Evolutionary conservation across 73 alveolate genomes (phyloP).

Genomic region (Loxodes magnus): DNA sequence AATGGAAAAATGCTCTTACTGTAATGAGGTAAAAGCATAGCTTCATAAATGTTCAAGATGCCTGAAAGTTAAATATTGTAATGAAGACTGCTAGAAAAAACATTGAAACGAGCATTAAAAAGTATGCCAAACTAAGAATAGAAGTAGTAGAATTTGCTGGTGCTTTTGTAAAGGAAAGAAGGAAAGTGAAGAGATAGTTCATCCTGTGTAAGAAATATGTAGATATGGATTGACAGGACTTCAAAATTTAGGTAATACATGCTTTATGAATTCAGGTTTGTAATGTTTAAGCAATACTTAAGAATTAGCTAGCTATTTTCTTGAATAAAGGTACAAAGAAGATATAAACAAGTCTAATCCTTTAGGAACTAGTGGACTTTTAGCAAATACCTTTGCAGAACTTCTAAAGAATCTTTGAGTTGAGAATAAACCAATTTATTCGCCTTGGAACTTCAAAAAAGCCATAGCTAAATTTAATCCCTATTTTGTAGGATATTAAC

Average conservation of each 20-base stretch:
- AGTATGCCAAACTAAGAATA: conserved; percentile 3
- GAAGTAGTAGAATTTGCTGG: conserved; percentile 11
- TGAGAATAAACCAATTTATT: conserved; percentile 15
- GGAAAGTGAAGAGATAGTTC: conserved; percentile 5
- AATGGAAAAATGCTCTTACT: neutral
- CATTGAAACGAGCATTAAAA: conserved; percentile 25
- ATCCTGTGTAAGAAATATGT: conserved; percentile 6
- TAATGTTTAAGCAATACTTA: conserved; percentile 16
- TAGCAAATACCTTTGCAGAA: conserved; percentile 46
- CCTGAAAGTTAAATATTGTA: conserved; percentile 25
- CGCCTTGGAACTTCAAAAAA: conserved; percentile 48
- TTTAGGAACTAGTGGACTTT: conserved; percentile 77
- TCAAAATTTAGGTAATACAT: conserved; percentile 86
- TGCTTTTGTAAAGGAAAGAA: neutral
- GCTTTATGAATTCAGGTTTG: conserved; percentile 23
- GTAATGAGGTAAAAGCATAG: neutral
- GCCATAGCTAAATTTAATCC: conserved; percentile 23
- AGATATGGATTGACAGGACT: conserved; percentile 63
- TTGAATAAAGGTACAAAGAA: conserved; percentile 2
- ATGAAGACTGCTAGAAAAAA: conserved; percentile 10
- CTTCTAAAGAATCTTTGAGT: conserved; percentile 36
- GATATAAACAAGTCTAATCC: conserved; percentile 78
- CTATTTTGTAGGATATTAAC: conserved; percentile 58
- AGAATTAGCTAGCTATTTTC: neutral
- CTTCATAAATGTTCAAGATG: conserved; percentile 21